Evolutionary conservation across 768 basidiomycete genomes (phyloP).

Genomic region (Leccinum pellstonianum): DNA sequence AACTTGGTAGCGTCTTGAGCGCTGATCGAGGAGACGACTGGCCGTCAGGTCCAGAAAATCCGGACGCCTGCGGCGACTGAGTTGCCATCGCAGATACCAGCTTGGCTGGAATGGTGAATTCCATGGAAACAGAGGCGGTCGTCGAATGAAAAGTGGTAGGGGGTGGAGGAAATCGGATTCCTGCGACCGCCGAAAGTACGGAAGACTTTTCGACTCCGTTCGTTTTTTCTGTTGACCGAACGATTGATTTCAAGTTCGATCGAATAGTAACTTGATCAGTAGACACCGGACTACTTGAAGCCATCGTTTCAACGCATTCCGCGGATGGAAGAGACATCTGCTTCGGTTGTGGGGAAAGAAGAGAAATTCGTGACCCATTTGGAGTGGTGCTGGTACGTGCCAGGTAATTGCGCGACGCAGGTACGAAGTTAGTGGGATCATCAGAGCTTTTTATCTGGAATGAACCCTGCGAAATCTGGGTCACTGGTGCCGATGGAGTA

Average conservation of each 20-base stretch:
- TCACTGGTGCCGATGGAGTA: conserved; percentile 27
- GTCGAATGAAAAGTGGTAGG: conserved; percentile 7
- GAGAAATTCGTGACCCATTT: conserved; percentile 22
- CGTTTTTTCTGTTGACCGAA: conserved; percentile 24
- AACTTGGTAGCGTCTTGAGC: conserved; percentile 17
- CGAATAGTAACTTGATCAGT: neutral
- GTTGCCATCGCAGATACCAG: conserved; percentile 26
- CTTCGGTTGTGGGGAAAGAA: conserved; percentile 22
- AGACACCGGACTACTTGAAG: conserved; percentile 1
- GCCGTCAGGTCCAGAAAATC: neutral
- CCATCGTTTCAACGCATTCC: conserved; percentile 14
- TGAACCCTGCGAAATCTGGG: conserved; percentile 19
- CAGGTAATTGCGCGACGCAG: conserved; percentile 17
- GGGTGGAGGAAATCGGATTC: conserved; percentile 1
- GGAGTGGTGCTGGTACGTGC: conserved; percentile 1
- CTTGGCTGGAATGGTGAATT: conserved; percentile 31
- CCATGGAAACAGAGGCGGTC: conserved; percentile 22
- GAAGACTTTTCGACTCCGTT: conserved; percentile 20
- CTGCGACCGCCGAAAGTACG: conserved; percentile 12
- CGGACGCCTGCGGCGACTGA: conserved; percentile 19
- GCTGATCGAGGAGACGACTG: conserved; percentile 15
- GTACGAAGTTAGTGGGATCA: neutral
- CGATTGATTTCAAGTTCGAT: conserved; percentile 27
- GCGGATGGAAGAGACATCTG: conserved; percentile 28
- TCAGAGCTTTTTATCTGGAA: conserved; percentile 19